Conservation (phyloP, 441 rosid genomes). For the Daphne laureola region DNA sequence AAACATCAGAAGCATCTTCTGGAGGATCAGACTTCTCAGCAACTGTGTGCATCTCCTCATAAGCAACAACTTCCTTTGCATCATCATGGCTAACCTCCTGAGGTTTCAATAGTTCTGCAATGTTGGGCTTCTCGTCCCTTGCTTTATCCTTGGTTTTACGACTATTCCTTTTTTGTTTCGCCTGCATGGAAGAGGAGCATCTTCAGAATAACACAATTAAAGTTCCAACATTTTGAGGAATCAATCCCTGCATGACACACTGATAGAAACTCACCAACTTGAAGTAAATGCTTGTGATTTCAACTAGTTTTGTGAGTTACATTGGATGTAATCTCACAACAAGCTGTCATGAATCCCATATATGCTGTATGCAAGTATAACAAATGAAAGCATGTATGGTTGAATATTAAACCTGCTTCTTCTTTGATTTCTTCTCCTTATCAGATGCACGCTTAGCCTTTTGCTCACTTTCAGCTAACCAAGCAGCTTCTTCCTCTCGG, state of each 20-base stretch:
- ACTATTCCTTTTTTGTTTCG: conserved; percentile 81
- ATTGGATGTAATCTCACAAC: no score
- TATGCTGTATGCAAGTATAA: neutral
- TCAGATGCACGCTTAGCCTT: conserved; percentile 67
- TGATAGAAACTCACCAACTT: no score
- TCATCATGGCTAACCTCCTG: conserved; percentile 28
- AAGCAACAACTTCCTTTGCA: conserved; percentile 34
- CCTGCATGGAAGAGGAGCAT: conserved; percentile 31
- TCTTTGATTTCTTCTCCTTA: conserved; percentile 86
- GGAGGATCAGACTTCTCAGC: conserved; percentile 54
- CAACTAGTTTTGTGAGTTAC: no score
- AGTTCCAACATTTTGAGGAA: conserved; percentile 6
- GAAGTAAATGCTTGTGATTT: no score
- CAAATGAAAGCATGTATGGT: neutral
- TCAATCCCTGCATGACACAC: no score
- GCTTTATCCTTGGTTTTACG: conserved; percentile 76
- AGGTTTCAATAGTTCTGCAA: conserved; percentile 28
- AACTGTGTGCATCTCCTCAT: conserved; percentile 32
- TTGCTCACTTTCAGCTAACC: conserved; percentile 78
- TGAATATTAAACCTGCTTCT: conserved; percentile 54
- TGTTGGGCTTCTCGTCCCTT: conserved; percentile 49
- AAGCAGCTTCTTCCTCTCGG: conserved; percentile 89
- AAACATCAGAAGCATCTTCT: conserved; percentile 62
- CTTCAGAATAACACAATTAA: conserved; percentile 14
- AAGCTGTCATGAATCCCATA: neutral